phyloP scores from a whole-genome alignment of 192 early-diverging fungal genomes.

The Chytriomyces sp. region DNA sequence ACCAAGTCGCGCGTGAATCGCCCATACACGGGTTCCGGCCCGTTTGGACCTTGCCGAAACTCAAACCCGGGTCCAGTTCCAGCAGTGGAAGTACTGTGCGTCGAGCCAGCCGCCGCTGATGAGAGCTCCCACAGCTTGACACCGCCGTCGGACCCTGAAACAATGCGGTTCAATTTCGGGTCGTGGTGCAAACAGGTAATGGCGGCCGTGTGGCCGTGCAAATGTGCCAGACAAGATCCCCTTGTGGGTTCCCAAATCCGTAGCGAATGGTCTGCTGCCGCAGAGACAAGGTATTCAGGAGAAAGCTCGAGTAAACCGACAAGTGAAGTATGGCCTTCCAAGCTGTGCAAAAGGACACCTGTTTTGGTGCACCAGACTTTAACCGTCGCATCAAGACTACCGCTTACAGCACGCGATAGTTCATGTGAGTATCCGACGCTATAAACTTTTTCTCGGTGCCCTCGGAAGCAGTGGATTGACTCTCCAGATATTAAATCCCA shows the following conservation, averaged over 20 bases:
- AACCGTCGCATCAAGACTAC: conserved; percentile 92
- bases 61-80: conserved; percentile 31
- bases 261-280: conserved; percentile 92
- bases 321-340: conserved; percentile 89
- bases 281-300: conserved; percentile 86
- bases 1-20: conserved; percentile 83
- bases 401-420: conserved; percentile 83
- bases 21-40: conserved; percentile 61
- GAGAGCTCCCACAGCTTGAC: conserved; percentile 97
- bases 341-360: conserved; percentile 74
- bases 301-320: conserved; percentile 92
- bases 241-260: conserved; percentile 87
- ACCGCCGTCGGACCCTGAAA: conserved; percentile 91
- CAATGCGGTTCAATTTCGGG: conserved; percentile 78
- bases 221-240: conserved; percentile 65
- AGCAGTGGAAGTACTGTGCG: conserved; percentile 19
- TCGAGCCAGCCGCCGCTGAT: conserved; percentile 48
- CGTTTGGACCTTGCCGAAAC: conserved; percentile 50
- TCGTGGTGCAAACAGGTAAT: conserved; percentile 99
- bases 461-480: conserved; percentile 71
- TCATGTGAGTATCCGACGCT: conserved; percentile 88
- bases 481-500: conserved; percentile 86
- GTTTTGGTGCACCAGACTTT: conserved; percentile 90
- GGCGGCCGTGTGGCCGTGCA: conserved; percentile 81
- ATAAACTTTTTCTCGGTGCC: conserved; percentile 95